A percentile compares a stretch with the other conserved stretches of the same genome.
Evolutionary conservation across 441 rosid genomes (phyloP).

Genomic region (Arabidopsis hybrid): DNA sequence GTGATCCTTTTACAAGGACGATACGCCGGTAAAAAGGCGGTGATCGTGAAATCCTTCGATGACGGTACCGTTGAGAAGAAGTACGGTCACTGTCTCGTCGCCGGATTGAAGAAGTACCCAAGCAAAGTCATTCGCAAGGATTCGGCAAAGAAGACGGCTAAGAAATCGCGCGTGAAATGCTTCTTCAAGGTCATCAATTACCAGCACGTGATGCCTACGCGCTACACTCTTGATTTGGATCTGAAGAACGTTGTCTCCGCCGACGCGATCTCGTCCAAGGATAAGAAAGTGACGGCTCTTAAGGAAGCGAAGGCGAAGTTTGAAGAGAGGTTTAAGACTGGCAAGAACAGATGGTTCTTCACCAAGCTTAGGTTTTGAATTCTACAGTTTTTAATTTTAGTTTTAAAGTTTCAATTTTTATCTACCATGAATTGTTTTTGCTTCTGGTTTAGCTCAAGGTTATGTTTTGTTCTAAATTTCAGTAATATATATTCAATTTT

Average conservation of each 20-base stretch:
- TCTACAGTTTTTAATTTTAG: no score
- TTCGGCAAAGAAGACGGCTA: conserved; percentile 67
- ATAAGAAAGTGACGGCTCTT: conserved; percentile 59
- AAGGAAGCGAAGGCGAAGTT: conserved; percentile 60
- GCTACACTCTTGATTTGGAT: conserved; percentile 66
- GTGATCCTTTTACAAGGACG: conserved; percentile 66
- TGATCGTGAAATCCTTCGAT: conserved; percentile 58
- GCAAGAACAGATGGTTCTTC: conserved; percentile 69
- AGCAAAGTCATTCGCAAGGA: conserved; percentile 61
- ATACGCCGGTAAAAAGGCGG: conserved; percentile 63
- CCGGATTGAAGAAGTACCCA: conserved; percentile 65
- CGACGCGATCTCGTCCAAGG: conserved; percentile 48
- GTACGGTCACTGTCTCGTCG: conserved; percentile 68
- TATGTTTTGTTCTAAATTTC: conserved; percentile 42
- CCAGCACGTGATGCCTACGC: conserved; percentile 69
- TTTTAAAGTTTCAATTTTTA: not conserved
- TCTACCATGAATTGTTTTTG: not conserved
- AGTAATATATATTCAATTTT: not conserved
- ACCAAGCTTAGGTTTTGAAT: conserved; percentile 67
- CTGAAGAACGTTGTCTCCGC: conserved; percentile 53
- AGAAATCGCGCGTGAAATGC: conserved; percentile 63
- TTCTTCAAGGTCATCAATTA: conserved; percentile 65
- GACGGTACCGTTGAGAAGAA: conserved; percentile 60
- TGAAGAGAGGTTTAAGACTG: conserved; percentile 66
- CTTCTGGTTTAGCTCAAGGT: conserved; percentile 29